Base-by-base conservation (phyloP, 2,329 filamentous ascomycete genomes). In the Venturiaceae sp. region DNA sequence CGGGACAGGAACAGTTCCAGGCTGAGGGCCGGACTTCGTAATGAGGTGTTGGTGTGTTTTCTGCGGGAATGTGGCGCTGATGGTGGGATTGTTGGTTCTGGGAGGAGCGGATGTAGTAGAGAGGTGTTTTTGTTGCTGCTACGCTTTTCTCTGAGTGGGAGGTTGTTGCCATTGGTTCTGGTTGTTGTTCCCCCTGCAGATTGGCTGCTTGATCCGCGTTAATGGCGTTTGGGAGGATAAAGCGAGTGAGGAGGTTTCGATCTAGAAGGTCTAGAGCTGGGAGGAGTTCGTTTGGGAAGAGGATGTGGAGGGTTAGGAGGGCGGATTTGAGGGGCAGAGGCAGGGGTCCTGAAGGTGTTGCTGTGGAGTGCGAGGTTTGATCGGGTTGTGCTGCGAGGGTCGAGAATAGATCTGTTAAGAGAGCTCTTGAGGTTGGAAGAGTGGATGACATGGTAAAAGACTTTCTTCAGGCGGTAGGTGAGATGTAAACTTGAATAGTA, bases 1-100 rank as follows among this genome's bases (percentile, higher is more conserved):
- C 85, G 3, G 91, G 87, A 74, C 94, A 99, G 1, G 84, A 89
- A 72, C 94, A 99, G 70, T 87, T 91, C 94, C 94, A 97, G 1
- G 86, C 83, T 1, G 71, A 65, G 1, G 92, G 78, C 9, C 85
- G 82, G 16, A 97, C 88, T 64, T 88, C 77, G 72, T 96, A 95
- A 55, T 68, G 66, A 37, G 70, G 70, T 39, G 37, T 28, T 53
- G 52, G 30, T 13, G 19, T 19, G 52, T 23, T 5, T 23, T 53
- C 52, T 53, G 32, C 16, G 23, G 44, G 7, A 30, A 2, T 30
- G 52, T 34, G 52, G 52, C 14, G 26, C 6, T 11, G 21, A 14
- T 5, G 16, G 44, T 36, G 6, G 14, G 72, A 74, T 39, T 77
- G 61, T 64, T 58, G 68, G 23, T 64, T 64, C 59, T 77, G 75